Evolutionary conservation across 1,284 basidiomycete genomes (phyloP), one percentile per base, ranked within the genome.

Genomic region (Vanrija pseudolonga): DNA sequence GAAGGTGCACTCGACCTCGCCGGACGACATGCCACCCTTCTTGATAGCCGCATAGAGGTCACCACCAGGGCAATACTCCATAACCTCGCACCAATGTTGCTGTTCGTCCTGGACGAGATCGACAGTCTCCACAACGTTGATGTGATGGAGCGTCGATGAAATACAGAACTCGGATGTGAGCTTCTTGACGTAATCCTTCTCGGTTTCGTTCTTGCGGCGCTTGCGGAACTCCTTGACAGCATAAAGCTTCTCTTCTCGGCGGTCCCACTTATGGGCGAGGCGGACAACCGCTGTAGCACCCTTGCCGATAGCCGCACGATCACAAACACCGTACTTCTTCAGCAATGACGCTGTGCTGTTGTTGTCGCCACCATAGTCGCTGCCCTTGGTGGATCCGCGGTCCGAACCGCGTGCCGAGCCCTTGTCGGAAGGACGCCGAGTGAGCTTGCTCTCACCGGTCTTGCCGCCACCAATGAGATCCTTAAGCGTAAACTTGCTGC

Each of bases 111-210:
- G 95, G 23, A 98, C 89, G 62, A 98, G 85, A 77, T 98, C 95
- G 57, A 98, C 96, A 3, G 95, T 98, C 80, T 98, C 95, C 69
- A 98, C 94, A 67, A 98, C 84, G 76, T 98, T 98, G 73, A 86
- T 81, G 72, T 98, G 95, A 73, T 98, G 94, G 42, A 98, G 79
- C 1, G 96, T 98, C 32, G 94, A 98, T 32, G 92, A 95, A 62
- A 98, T 98, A 78, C 95, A 98, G 77, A 98, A 98, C 76, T 98
- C 95, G 20, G 95, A 93, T 2, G 95, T 98, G 67, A 98, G 87
- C 78, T 98, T 98, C 84, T 98, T 98, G 79, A 98, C 88, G 71
- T 98, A 98, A 78, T 98, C 96, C 78, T 97, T 97, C 77, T 98
- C 94, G 2, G 93, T 87, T 79, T 98, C 95, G 75, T 96, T 97